Percentiles rank a stretch among this genome's conserved stretches.
Evolutionary conservation across 2,329 filamentous ascomycete species (phyloP).

Genomic region (Sodiomyces alkalinus): DNA sequence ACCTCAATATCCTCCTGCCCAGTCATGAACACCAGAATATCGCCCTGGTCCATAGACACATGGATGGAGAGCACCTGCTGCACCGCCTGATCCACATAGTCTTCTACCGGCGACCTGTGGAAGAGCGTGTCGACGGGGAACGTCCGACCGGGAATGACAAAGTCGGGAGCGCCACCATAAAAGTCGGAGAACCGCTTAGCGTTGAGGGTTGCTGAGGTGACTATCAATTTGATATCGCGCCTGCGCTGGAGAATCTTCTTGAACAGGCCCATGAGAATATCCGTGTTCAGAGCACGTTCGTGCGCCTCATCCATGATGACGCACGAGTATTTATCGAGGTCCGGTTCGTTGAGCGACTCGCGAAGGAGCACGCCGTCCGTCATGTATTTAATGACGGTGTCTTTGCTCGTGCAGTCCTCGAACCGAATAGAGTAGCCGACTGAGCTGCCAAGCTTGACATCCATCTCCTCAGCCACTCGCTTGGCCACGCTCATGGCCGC

Average conservation of each 20-base stretch:
- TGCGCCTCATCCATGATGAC: slow-evolving; percentile 99
- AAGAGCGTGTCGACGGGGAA: slow-evolving; percentile 97
- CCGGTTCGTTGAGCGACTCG: slow-evolving; percentile 83
- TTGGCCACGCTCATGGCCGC: slow-evolving; percentile 99
- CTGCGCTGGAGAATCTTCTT: slow-evolving; percentile 89
- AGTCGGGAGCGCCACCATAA: slow-evolving; percentile 90
- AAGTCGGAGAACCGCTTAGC: slow-evolving; percentile 91
- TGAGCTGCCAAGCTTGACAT: slow-evolving; percentile 69
- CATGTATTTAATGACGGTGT: slow-evolving; percentile 98
- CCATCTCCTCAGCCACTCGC: slow-evolving; percentile 97
- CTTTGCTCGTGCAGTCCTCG: slow-evolving; percentile 91
- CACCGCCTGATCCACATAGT: slow-evolving; percentile 94
- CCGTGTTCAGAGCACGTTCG: slow-evolving; percentile 89
- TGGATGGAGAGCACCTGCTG: slow-evolving; percentile 94
- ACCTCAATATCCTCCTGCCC: slow-evolving; percentile 97
- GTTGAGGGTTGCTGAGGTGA: slow-evolving; percentile 98
- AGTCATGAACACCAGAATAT: slow-evolving; percentile 98
- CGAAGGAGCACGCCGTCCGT: slow-evolving; percentile 89
- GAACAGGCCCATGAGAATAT: slow-evolving; percentile 92
- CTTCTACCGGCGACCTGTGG: slow-evolving; percentile 85
- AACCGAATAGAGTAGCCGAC: slow-evolving; percentile 98
- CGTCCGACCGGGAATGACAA: slow-evolving; percentile 87
- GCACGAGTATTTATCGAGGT: slow-evolving; percentile 91
- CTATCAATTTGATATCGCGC: slow-evolving; percentile 86
- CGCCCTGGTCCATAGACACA: slow-evolving; percentile 80